A percentile compares a stretch with the other conserved stretches of the same genome.
These are phyloP conservation scores for Physocladia obscura DNA, from an alignment of 192 early-diverging fungal species.

Conservation along the genomic window DNA sequence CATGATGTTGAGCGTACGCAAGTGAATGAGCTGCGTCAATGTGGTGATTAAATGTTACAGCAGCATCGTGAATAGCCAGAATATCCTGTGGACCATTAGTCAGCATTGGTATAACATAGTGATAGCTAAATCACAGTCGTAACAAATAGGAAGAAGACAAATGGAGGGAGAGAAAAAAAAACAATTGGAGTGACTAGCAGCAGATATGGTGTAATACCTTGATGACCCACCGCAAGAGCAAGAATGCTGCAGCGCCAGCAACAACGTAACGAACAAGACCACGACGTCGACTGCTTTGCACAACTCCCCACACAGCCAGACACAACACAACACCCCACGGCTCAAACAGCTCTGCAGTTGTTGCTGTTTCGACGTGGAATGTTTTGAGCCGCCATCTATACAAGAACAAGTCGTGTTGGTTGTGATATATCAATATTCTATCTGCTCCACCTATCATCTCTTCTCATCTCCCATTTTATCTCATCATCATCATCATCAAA, in stretches of 20 bases:
- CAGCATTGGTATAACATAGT: not conserved
- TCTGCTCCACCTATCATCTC: not conserved
- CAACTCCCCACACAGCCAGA: not conserved
- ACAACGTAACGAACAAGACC: constrained; percentile 14
- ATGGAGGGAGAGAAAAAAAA: not conserved
- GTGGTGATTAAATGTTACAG: constrained; percentile 18
- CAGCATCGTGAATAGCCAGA: not conserved
- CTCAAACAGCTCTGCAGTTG: not conserved
- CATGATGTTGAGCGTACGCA: constrained; percentile 20
- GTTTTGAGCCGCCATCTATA: constrained; percentile 21
- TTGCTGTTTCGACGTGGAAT: constrained; percentile 14
- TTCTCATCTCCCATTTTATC: not conserved
- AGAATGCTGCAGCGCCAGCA: not conserved
- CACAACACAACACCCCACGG: not conserved
- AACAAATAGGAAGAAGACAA: not conserved
- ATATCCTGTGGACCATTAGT: not conserved
- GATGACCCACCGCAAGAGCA: constrained; percentile 19
- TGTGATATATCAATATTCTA: not conserved
- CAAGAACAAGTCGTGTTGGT: too few relatives aligned
- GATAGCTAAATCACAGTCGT: not conserved
- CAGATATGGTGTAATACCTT: not conserved
- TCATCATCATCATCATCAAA: not conserved
- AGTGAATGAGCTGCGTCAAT: constrained; percentile 6
- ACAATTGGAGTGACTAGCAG: not conserved
- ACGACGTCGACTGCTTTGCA: constrained; percentile 1